Base-by-base conservation (phyloP, 176 grass and related monocot genomes). In the Carex scoparia region DNA sequence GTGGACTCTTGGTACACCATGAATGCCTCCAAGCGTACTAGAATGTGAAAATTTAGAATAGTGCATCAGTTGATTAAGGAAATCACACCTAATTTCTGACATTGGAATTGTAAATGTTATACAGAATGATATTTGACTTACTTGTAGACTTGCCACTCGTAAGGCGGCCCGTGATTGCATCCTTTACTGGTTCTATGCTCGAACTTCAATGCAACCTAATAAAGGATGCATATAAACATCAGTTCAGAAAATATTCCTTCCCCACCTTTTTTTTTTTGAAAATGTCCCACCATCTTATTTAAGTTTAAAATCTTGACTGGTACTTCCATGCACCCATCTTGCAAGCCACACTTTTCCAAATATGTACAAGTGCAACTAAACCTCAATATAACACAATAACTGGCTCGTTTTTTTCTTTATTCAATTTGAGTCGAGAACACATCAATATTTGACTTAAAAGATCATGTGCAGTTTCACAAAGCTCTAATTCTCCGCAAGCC, bases 161-260 rank as follows among this genome's bases (percentile, higher is more conserved):
- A 96, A 88, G 97, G 97, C 15, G 97, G 97, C 3, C 86, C 97
- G 62, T 94, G 82, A 79, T 91, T 90, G 61, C 97, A 99, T 28
- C 97, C 97, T 92, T 96, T 99, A 84, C 97, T 99, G 73, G 56
- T 94, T 70, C 83, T 92, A 87, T 99, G 93, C 86, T 99, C 97
- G 88, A 99, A 99, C 65, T 99, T 99, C 82, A 99, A 77, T 33
- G 97, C 97, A 61, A 99, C 85, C 97, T 99, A 68, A 51, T 70
- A 89, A 23, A 64, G 81, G 2, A 77, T 59, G 86, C 56, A 28
- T 58, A 86, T 10, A 7, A 31, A 53, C 53, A 79, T 37, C 53
- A 33, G 33, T 9, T 35, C 9, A 5, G 10, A 79, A 16, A 58
- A 79, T 58, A 58, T 79, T 79, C 5, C 27, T 37, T 37, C 28